Conservation (phyloP, 768 basidiomycete genomes). For the Tulasnella sp. region DNA sequence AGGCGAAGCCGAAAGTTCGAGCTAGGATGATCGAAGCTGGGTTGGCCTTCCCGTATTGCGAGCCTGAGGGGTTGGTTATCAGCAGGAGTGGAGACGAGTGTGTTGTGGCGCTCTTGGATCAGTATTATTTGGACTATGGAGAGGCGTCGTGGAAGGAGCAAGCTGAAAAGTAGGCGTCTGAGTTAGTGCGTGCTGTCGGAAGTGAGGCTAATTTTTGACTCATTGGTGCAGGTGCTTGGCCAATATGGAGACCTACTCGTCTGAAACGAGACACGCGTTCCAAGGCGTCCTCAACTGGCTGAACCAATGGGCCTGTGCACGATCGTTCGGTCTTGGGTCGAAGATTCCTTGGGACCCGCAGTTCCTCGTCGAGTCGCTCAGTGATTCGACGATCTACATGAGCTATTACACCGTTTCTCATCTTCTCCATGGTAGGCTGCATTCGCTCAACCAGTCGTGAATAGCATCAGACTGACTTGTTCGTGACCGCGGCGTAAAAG, state of each 20-base stretch:
- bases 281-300: constrained; percentile 91
- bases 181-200: no score
- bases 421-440: constrained; percentile 73
- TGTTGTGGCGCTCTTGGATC: constrained; percentile 96
- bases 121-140: constrained; percentile 99
- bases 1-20: constrained; percentile 86
- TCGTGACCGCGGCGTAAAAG: constrained; percentile 38
- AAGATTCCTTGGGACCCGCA: constrained; percentile 95
- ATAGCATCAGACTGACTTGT: background rate
- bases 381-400: constrained; percentile 99
- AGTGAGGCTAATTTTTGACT: constrained; percentile 14
- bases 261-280: constrained; percentile 90
- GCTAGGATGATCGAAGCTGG: constrained; percentile 73
- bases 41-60: constrained; percentile 85
- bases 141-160: constrained; percentile 83
- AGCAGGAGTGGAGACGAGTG: constrained; percentile 94
- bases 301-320: constrained; percentile 98
- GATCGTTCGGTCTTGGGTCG: constrained; percentile 93
- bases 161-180: constrained; percentile 59
- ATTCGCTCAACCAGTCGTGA: background rate
- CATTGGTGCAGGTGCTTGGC: constrained; percentile 56
- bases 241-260: constrained; percentile 83
- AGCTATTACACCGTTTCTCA: constrained; percentile 94
- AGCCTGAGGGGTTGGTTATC: constrained; percentile 88
- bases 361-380: constrained; percentile 93